phyloP scores from a whole-genome alignment of 208 protist genomes.

The Wallacemonas rigidus region DNA sequence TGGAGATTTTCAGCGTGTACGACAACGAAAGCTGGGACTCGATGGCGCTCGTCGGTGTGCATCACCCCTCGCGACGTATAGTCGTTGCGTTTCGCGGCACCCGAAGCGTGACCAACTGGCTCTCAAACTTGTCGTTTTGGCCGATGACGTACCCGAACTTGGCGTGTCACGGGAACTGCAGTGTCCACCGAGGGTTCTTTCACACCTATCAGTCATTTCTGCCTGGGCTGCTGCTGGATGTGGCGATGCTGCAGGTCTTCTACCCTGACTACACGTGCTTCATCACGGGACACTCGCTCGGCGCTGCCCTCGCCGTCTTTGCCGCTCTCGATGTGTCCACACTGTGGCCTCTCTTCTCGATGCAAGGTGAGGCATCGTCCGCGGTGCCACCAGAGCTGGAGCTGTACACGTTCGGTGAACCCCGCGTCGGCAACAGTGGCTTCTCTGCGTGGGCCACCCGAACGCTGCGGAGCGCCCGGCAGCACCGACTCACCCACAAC shows the following conservation, averaged over 20 bases:
- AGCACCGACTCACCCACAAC: no score
- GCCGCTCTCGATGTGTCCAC: constrained; percentile 39
- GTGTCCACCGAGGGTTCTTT: constrained; percentile 65
- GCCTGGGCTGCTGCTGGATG: constrained; percentile 28
- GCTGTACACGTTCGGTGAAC: no score
- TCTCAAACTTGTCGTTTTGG: constrained; percentile 54
- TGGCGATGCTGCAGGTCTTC: constrained; percentile 26
- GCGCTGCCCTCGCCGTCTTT: constrained; percentile 65
- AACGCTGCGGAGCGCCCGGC: no score
- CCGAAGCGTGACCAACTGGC: constrained; percentile 63
- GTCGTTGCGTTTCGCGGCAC: constrained; percentile 69
- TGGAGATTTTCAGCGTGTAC: constrained; percentile 37
- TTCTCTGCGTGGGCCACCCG: no score
- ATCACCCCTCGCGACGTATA: constrained; percentile 28
- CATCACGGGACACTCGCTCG: constrained; percentile 79
- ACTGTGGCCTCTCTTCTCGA: constrained; percentile 24
- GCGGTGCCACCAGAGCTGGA: no score
- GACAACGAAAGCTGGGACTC: constrained; percentile 35
- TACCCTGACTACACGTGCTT: constrained; percentile 47
- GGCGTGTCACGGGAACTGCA: constrained; percentile 26
- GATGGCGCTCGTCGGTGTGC: constrained; percentile 34
- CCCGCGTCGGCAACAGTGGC: no score
- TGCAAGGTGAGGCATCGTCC: no score
- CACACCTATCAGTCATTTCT: constrained; percentile 40
- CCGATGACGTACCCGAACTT: constrained; percentile 35